Evolutionary conservation across 805 yeast genomes (phyloP).

Genomic region (Lachancea kluyveri): DNA sequence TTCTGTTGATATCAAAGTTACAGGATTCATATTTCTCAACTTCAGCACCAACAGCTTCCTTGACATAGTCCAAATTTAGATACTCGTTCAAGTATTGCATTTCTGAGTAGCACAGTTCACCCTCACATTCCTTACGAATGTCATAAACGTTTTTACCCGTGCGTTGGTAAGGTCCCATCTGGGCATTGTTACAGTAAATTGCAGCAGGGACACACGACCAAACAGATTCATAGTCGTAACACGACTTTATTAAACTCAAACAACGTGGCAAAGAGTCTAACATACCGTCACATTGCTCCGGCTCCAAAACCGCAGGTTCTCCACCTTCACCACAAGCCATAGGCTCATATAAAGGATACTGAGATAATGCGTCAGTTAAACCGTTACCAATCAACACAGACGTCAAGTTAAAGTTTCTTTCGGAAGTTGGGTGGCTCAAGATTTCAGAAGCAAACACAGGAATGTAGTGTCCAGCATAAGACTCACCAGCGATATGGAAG

Average conservation of each 20-base stretch:
- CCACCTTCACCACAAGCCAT: constrained; percentile 97
- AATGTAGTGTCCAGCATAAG: constrained; percentile 91
- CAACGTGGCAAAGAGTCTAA: constrained; percentile 69
- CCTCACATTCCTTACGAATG: constrained; percentile 75
- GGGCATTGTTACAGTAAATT: constrained; percentile 79
- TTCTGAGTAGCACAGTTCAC: constrained; percentile 72
- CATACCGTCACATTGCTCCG: constrained; percentile 74
- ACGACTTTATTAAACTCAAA: constrained; percentile 62
- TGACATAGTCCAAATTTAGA: constrained; percentile 71
- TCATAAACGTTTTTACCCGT: constrained; percentile 93
- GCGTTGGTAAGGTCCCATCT: constrained; percentile 72
- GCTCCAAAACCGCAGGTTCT: constrained; percentile 64
- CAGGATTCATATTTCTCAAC: constrained; percentile 72
- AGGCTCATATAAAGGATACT: constrained; percentile 74
- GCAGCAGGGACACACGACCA: constrained; percentile 90
- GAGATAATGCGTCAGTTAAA: constrained; percentile 76
- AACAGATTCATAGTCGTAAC: constrained; percentile 69
- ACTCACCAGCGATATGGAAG: constrained; percentile 90
- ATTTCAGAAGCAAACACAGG: constrained; percentile 86
- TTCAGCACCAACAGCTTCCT: constrained; percentile 83
- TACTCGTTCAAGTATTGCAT: constrained; percentile 69
- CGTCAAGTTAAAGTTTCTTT: constrained; percentile 55
- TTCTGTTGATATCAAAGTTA: constrained; percentile 69
- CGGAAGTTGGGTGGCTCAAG: constrained; percentile 49
- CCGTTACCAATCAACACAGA: constrained; percentile 90